Base-by-base conservation (phyloP, 1,284 basidiomycete genomes). In the Exsudoporus floridanus region DNA sequence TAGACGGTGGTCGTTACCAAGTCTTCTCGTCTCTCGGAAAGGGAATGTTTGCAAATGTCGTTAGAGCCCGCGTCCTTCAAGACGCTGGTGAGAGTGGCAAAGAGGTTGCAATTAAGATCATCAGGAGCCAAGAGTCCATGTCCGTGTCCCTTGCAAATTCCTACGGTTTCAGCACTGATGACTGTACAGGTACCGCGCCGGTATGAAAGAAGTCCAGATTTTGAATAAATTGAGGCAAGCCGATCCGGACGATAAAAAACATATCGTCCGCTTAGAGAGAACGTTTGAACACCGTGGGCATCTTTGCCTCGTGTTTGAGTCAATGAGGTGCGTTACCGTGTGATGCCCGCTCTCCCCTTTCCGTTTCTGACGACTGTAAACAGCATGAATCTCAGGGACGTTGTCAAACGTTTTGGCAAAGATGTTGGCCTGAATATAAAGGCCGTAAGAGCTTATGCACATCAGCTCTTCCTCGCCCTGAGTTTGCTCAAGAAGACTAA, bases 351-450 rank as follows among this genome's bases (percentile, higher is more conserved):
- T 33, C 33, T 34, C 36, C 36, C 27, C 9, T 10, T 49, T 46
- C 44, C 38, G 43, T 46, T 62, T 33, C 56, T 56, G 47, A 55
- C 39, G 31, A 55, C 41, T 53, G 31, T 37, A 36, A 33, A 33
- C 57, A 96, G 94, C 65, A 97, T 99, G 93, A 99, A 99, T 67
- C 79, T 99, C 25, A 90, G 97, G 56, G 96, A 99, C 55, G 93
- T 99, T 19, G 90, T 99, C 52, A 98, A 98, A 70, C 86, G 94
- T n/a, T 99, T 98, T 69, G 97, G 97, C 49, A 98, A 98, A 70
- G 94, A 99, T 62, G 88, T 99, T 46, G 97, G 97, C 7, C 77
- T 99, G 40, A 98, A 98, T 67, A 88, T 98, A 69, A 84, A 88
- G 59, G 97, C 97, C 30, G 97, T 99, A n/a, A 83, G 94, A 56